These are phyloP conservation scores for Leccinellum luteum DNA, from an alignment of 768 basidiomycete genomes.

Conservation along the genomic window DNA sequence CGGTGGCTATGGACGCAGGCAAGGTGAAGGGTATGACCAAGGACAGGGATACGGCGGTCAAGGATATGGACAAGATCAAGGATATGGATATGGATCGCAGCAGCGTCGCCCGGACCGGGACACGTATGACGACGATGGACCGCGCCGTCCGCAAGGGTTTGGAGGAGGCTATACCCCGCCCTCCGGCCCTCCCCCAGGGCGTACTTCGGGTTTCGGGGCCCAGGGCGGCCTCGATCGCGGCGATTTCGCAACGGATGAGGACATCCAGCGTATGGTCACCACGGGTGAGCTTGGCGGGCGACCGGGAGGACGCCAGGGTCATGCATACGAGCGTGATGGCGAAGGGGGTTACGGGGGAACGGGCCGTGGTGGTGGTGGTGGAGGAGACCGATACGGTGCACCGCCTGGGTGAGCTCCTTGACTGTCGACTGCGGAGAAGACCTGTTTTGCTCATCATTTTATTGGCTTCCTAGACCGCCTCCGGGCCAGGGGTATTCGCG, in stretches of 20 bases:
- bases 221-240: constrained; percentile 17
- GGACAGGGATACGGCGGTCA: neutral
- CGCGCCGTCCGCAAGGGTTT: neutral
- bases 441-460: neutral
- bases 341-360: neutral
- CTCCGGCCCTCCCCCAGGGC: constrained; percentile 2
- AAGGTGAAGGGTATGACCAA: neutral
- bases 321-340: neutral
- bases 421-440: neutral
- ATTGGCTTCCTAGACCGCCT: neutral
- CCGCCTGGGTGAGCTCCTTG: constrained; percentile 14
- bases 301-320: neutral
- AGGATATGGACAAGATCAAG: neutral
- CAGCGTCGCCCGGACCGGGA: neutral
- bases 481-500: constrained; percentile 3
- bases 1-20: neutral
- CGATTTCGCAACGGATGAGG: constrained; percentile 32
- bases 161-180: constrained; percentile 1
- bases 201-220: neutral
- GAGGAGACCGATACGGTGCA: neutral
- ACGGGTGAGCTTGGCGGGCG: constrained; percentile 10
- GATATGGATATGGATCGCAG: neutral
- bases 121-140: neutral
- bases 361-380: neutral
- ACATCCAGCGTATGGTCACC: constrained; percentile 21